These are phyloP conservation scores for Vitis amurensis DNA, from an alignment of 164 flowering plant species.

Conservation along the genomic window DNA sequence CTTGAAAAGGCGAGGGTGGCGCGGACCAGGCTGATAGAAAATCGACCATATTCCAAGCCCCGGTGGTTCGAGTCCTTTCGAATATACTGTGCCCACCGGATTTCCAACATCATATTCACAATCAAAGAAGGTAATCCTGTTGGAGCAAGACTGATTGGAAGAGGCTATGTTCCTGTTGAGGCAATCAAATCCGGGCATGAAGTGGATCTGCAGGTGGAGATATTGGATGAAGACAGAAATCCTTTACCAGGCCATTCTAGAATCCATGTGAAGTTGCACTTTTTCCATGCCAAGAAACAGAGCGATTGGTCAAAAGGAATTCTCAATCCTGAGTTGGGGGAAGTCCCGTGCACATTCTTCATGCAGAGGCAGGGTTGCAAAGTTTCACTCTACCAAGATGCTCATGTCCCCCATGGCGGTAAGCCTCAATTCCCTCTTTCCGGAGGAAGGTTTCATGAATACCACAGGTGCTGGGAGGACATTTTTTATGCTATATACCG, in stretches of 20 bases:
- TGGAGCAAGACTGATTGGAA: slow-evolving; percentile 62
- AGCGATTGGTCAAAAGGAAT: slow-evolving; percentile 50
- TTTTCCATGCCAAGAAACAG: slow-evolving; percentile 30
- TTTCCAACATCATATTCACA: slow-evolving; percentile 46
- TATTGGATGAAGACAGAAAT: slow-evolving; percentile 36
- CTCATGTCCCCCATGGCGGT: slow-evolving; percentile 41
- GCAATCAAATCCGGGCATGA: slow-evolving; percentile 30
- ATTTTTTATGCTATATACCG: slow-evolving; percentile 55
- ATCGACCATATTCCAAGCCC: slow-evolving; percentile 29
- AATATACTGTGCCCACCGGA: slow-evolving; percentile 67
- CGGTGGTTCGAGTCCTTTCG: slow-evolving; percentile 61
- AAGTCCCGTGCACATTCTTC: slow-evolving; percentile 56
- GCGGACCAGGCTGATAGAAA: slow-evolving; percentile 38
- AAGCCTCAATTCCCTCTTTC: slow-evolving; percentile 24
- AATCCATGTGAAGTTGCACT: slow-evolving; percentile 56
- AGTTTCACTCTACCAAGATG: slow-evolving; percentile 61
- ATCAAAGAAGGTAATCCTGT: slow-evolving; percentile 51
- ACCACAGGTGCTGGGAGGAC: slow-evolving; percentile 72
- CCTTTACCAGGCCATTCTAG: slow-evolving; percentile 43
- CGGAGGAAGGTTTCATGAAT: slow-evolving; percentile 25
- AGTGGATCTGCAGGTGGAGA: slow-evolving; percentile 44
- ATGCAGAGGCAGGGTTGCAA: slow-evolving; percentile 48
- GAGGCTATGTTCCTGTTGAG: slow-evolving; percentile 57
- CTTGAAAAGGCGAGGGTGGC: slow-evolving; percentile 59
- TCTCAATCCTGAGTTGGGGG: slow-evolving; percentile 24